Conservation (phyloP, 2,329 filamentous ascomycete genomes). For the Aplosporella prunicola region DNA sequence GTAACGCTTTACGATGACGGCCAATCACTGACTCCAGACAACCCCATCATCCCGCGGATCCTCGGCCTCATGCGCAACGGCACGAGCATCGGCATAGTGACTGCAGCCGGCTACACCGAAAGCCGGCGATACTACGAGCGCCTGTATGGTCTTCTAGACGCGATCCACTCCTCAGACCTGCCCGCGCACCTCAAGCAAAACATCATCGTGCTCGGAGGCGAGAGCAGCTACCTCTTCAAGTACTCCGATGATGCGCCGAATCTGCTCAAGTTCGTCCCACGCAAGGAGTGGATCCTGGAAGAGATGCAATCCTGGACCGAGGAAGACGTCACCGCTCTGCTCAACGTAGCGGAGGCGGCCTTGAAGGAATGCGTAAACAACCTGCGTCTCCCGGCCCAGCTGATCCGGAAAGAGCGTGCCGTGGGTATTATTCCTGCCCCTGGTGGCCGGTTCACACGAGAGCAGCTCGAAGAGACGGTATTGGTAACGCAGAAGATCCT, state of each 20-base stretch:
- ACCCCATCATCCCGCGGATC: conserved; percentile 63
- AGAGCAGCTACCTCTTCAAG: conserved; percentile 90
- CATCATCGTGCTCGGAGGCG: conserved; percentile 86
- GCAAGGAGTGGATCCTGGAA: conserved; percentile 61
- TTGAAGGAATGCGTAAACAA: conserved; percentile 71
- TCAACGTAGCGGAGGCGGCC: conserved; percentile 80
- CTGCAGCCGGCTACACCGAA: conserved; percentile 88
- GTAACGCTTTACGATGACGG: conserved; percentile 87
- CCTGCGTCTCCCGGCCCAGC: conserved; percentile 66
- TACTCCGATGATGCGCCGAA: conserved; percentile 50
- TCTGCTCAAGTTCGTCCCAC: conserved; percentile 56
- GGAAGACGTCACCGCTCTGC: conserved; percentile 64
- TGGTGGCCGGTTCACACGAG: conserved; percentile 63
- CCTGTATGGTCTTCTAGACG: conserved; percentile 76
- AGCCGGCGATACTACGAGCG: conserved; percentile 78
- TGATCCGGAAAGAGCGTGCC: conserved; percentile 77
- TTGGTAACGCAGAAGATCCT: conserved; percentile 88
- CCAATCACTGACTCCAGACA: conserved; percentile 62
- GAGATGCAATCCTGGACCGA: conserved; percentile 74
- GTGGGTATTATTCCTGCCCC: conserved; percentile 46
- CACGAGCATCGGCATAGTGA: conserved; percentile 88
- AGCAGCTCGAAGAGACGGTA: conserved; percentile 91
- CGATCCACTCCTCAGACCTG: conserved; percentile 57
- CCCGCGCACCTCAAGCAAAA: conserved; percentile 61
- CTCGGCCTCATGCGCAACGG: conserved; percentile 64